Conservation (phyloP, 73 alveolate species). For the Symbiodinium natans region DNA sequence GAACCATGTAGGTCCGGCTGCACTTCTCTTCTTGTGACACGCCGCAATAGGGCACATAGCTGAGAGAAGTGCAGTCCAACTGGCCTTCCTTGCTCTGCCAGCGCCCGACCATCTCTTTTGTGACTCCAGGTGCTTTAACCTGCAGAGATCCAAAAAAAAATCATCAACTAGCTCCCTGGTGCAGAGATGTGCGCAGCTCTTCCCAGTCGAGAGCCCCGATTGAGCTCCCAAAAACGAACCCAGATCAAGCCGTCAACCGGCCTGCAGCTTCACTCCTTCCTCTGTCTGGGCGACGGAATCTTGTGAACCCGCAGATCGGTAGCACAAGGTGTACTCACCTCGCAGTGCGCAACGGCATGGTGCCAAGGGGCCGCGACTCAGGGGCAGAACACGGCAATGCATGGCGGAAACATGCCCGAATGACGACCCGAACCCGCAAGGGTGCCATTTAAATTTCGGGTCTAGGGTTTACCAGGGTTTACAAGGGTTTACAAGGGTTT, state of each 20-base stretch:
- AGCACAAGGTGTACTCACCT: slow-evolving; percentile 91
- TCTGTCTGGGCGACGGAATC: slow-evolving; percentile 85
- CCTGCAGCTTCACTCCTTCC: slow-evolving; percentile 81
- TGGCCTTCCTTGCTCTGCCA: slow-evolving; percentile 84
- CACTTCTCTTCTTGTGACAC: slow-evolving; percentile 75
- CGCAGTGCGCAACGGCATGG: neutral
- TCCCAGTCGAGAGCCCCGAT: no score
- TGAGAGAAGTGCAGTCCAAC: slow-evolving; percentile 56
- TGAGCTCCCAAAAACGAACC: no score
- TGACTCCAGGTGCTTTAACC: slow-evolving; percentile 88
- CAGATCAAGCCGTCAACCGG: no score
- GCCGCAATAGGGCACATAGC: slow-evolving; percentile 72
- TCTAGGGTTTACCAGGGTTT: no score
- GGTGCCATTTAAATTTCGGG: neutral
- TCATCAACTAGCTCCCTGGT: no score
- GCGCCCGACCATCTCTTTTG: slow-evolving; percentile 86
- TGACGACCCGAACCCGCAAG: neutral
- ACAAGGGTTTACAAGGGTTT: no score
- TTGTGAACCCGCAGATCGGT: slow-evolving; percentile 42
- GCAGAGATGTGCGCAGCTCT: no score
- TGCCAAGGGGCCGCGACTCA: neutral
- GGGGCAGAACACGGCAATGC: neutral
- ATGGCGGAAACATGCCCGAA: neutral
- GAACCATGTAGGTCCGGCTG: slow-evolving; percentile 58
- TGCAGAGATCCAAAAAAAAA: neutral